Base-by-base conservation (phyloP, 2,329 filamentous ascomycete species). In the Paracoccidioides lutzii region DNA sequence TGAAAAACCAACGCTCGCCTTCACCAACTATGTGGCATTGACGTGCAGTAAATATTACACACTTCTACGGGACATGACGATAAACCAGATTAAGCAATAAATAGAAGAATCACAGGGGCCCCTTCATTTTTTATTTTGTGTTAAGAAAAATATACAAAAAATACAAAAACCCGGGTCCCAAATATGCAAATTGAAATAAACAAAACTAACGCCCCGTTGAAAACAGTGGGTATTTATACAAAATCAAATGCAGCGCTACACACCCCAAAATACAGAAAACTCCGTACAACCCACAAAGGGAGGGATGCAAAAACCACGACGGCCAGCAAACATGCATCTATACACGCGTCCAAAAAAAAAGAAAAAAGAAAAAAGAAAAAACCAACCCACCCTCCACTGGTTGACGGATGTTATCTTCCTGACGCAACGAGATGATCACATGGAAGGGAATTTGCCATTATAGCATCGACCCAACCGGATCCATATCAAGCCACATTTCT, bases 41-140 rank as follows among this genome's bases (percentile, higher is more conserved):
- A 22, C 22, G 22, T 22, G 2, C 22, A 22, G 22, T 22, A 22
- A 22, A 22, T 22, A 22, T 2, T 22, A 22, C 22, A 22, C 22
- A 22, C 22, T 22, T 22, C 22, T 22, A 22, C 22, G 2, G 22
- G 2, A 22, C 22, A 22, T 22, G 22, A 22, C 22, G 22, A 22
- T 22, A 22, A 22, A 22, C 22, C 22, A 22, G 22, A 22, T 22
- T 22, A 22, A 22, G 22, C 22, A 22, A 22, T 2, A 22, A 22
- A 68, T 66, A 61, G 41, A 62, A 57, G 37, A 32, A 33, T 4
- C 28, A 30, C 14, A 15, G 2, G 8, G n/a, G n/a, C n/a, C n/a
- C n/a, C n/a, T n/a, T n/a, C n/a, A n/a, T n/a, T n/a, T n/a, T n/a
- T n/a, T n/a, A n/a, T n/a, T n/a, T n/a, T n/a, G n/a, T n/a, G n/a